Evolutionary conservation across 2,329 filamentous ascomycete genomes (phyloP), one percentile per base, ranked within the genome.

Genomic region (Aureobasidium sp.): DNA sequence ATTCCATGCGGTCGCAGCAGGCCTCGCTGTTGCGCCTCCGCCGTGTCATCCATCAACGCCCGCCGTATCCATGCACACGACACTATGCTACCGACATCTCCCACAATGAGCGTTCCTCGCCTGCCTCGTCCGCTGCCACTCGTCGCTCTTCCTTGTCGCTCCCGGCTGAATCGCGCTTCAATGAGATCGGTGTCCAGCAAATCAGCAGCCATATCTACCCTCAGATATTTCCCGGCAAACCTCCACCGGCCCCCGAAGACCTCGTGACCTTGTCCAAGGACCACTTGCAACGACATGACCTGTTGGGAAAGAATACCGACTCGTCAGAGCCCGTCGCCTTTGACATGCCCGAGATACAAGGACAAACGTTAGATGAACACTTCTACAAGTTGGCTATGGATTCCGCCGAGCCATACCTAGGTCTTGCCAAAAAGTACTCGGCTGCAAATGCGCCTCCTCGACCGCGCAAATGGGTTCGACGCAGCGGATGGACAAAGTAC

Each of bases 401-500:
- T 72, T 86, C 88, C 47, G 90, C 91, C 5, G 90, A 97, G 67
- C 93, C 94, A 0, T 97, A 89, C 69, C 74, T 97, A 48, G 79
- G 78, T 6, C 77, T 85, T 65, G 89, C 93, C 1, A 94, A 90
- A 70, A 77, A 85, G 40, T 95, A 96, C 70, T 83, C 89, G 0
- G 77, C 77, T 65, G 80, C 78, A 0, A 81, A 82, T 56, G 77
- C 82, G 29, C 84, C 84, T 0, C 81, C 71, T 73, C 84, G 76
- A 73, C 88, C 75, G 75, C 85, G 82, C 42, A 83, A 86, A 79
- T 99, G 94, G 94, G 76, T 87, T 31, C 82, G 77, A 42, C 82
- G 79, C 67, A 95, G 90, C 71, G 95, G 94, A 1, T 99, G 94
- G 94, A 97, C 92, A 0, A 97, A 91, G 74, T 99, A 99, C 75